Evolutionary conservation across 2,329 filamentous ascomycete species (phyloP).

Genomic region (Leptographium galeiforme): DNA sequence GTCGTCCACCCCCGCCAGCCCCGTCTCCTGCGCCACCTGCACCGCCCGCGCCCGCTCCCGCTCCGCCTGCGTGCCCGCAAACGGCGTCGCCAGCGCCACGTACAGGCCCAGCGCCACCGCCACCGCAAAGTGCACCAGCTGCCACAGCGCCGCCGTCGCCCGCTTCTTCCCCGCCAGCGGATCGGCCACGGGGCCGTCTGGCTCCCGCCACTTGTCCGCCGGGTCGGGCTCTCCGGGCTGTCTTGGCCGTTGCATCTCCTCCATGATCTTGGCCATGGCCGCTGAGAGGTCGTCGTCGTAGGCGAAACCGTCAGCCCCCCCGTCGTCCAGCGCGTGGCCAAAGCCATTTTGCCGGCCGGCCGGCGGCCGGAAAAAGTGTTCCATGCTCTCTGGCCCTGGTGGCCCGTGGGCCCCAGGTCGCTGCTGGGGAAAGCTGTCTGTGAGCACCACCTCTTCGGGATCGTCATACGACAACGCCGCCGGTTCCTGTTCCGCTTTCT

Average conservation of each 20-base stretch:
- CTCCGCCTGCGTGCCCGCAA: constrained; percentile 51
- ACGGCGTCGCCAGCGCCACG: constrained; percentile 53
- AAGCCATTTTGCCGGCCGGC: neutral
- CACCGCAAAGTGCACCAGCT: constrained; percentile 59
- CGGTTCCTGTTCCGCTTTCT: neutral
- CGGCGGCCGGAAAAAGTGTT: constrained; percentile 14
- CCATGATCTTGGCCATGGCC: constrained; percentile 59
- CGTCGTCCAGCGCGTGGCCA: constrained; percentile 16
- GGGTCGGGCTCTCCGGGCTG: no score
- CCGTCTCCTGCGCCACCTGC: neutral
- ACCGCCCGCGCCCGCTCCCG: constrained; percentile 31
- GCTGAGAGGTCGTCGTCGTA: no score
- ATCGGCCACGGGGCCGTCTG: constrained; percentile 18
- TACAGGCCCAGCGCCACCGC: constrained; percentile 58
- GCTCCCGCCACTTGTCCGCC: constrained; percentile 28
- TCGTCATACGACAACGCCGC: constrained; percentile 34
- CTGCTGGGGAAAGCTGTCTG: constrained; percentile 58
- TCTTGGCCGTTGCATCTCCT: constrained; percentile 47
- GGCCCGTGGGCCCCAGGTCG: no score
- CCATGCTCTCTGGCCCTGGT: no score
- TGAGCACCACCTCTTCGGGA: constrained; percentile 68
- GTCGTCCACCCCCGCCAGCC: constrained; percentile 4
- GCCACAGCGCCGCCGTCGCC: constrained; percentile 44
- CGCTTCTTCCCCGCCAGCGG: constrained; percentile 20
- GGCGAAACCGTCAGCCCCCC: constrained; percentile 31